These are phyloP conservation scores for Telfairia occidentalis DNA, from an alignment of 331 rosid genomes.

Conservation along the genomic window DNA sequence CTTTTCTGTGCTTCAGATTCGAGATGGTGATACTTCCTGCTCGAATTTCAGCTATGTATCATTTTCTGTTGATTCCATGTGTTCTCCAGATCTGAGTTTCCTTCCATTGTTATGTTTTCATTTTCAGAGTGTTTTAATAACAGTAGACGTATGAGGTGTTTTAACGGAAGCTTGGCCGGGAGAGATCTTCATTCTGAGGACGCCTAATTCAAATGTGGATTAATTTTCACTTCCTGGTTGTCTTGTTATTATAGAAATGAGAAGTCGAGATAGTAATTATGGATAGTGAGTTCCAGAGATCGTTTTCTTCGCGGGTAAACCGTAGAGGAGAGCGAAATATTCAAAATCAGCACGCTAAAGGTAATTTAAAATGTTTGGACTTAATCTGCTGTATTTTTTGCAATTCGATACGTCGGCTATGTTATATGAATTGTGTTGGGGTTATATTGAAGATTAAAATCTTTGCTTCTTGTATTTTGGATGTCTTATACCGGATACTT, in stretches of 20 bases:
- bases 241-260: conserved; percentile 32
- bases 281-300: conserved; percentile 51
- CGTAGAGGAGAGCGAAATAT: conserved; percentile 62
- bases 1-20: not conserved
- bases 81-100: conserved; percentile 7
- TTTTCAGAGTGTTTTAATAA: not conserved
- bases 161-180: not conserved
- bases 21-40: not conserved
- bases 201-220: not conserved
- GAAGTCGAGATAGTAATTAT: conserved; percentile 27
- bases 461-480: not conserved
- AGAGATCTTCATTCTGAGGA: not conserved
- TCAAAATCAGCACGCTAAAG: conserved; percentile 30
- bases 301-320: conserved; percentile 40
- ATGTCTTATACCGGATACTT: not conserved
- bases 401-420: not conserved
- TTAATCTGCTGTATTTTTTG: not conserved
- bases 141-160: not conserved
- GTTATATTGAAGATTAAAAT: not conserved
- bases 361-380: conserved; percentile 19
- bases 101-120: not conserved
- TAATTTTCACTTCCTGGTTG: not conserved
- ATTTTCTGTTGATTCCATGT: not conserved
- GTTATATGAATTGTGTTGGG: not conserved
- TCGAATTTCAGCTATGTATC: not conserved